Evolutionary conservation across 2,329 filamentous ascomycete species (phyloP).

Genomic region (Cladosporium oxysporum): DNA sequence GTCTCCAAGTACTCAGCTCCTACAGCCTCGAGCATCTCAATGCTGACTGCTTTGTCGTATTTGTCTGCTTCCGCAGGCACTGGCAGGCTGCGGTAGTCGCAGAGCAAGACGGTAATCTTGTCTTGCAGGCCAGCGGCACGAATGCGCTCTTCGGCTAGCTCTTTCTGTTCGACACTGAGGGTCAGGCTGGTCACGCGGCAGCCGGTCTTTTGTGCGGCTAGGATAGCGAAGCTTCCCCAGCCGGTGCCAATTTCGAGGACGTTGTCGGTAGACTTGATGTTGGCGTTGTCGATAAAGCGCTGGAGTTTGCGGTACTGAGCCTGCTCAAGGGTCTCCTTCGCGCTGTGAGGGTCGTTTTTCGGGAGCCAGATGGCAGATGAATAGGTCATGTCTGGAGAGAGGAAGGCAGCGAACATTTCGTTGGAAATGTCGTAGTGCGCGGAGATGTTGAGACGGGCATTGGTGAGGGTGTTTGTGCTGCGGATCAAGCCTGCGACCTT

Average conservation of each 20-base stretch:
- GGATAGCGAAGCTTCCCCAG: constrained; percentile 74
- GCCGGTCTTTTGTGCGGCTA: constrained; percentile 65
- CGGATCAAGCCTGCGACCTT: constrained; percentile 58
- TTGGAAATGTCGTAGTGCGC: constrained; percentile 78
- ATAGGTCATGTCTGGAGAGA: constrained; percentile 76
- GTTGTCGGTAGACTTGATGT: constrained; percentile 65
- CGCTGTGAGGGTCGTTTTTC: constrained; percentile 42
- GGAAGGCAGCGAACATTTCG: constrained; percentile 72
- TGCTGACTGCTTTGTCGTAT: constrained; percentile 73
- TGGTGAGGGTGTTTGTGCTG: constrained; percentile 50
- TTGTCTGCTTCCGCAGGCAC: constrained; percentile 42
- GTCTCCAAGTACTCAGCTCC: constrained; percentile 66
- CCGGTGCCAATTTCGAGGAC: constrained; percentile 75
- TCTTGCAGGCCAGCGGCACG: constrained; percentile 59
- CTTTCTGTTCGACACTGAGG: constrained; percentile 68
- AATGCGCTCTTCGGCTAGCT: constrained; percentile 66
- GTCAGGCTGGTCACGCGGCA: constrained; percentile 71
- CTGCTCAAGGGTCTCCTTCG: constrained; percentile 60
- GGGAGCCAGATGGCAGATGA: constrained; percentile 68
- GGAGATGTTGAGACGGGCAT: constrained; percentile 65
- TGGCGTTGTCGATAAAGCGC: constrained; percentile 65
- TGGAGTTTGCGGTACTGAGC: constrained; percentile 69
- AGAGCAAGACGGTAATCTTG: constrained; percentile 64
- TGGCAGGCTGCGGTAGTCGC: constrained; percentile 67
- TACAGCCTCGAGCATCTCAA: constrained; percentile 77